Base-by-base conservation (phyloP, 2,329 filamentous ascomycete genomes). In the Seiridium unicorne region DNA sequence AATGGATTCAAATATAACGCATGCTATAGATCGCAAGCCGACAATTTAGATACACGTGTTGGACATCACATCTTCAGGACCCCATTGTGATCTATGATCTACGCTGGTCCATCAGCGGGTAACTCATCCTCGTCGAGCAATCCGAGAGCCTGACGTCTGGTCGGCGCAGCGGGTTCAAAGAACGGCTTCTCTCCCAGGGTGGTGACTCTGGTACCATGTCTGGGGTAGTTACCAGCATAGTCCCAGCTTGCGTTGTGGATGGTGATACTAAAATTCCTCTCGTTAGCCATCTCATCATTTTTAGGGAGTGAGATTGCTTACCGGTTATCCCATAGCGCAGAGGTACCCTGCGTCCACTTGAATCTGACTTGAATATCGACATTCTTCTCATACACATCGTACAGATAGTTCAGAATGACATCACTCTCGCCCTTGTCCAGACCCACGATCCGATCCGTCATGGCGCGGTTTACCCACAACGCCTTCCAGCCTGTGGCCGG, bases 201-300 rank as follows among this genome's bases (percentile, higher is more conserved):
- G 0, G 89, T 92, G 3, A 92, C 89, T 35, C 90, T 79, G 0
- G 89, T 92, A 2, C 89, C 89, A 70, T 92, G 89, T 44, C 89
- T 79, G 0, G 89, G 86, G 68, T 90, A 79, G 26, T 76, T 80
- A 1, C 87, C 87, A 40, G 84, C 87, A 67, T 91, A 91, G 65
- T 92, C 88, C 87, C 88, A 92, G 66, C 84, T 88, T 0, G 88
- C 89, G 63, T 90, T 91, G 65, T 92, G 88, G 44, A 91, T 91
- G 0, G 89, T 90, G 61, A 90, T 88, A 44, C 86, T 85, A 40
- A 4, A 62, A 58, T 4, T 49, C 1, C 1, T 2, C 8, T 10
- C 42, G 7, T 7, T 5, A 40, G 26, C 4, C 3, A n/a, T 5
- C 13, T 10, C 35, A 40, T 5, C 13, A 34, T 4, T 4, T 4